phyloP scores from a whole-genome alignment of 768 basidiomycete genomes.

The Tricholoma hemisulphureum region DNA sequence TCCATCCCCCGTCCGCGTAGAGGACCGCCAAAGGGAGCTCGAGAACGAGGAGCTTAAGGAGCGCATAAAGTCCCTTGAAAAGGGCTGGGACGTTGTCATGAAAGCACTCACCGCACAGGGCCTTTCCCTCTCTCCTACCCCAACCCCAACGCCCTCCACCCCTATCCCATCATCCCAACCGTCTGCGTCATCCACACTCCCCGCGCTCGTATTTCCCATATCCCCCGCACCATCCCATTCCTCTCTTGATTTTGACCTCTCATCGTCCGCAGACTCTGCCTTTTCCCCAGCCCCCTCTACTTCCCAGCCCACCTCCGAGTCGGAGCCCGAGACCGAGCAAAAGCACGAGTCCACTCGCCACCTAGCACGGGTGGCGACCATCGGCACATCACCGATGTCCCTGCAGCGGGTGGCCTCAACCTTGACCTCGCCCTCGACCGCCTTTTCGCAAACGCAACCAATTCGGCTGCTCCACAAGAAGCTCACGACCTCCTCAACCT shows the following conservation, averaged over 20 bases:
- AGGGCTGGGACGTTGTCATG: conserved; percentile 78
- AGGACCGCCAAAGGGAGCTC: conserved; percentile 37
- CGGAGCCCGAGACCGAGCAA: conserved; percentile 23
- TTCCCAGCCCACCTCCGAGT: conserved; percentile 23
- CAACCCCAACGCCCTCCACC: conserved; percentile 21
- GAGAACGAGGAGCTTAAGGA: conserved; percentile 78
- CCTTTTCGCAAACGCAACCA: conserved; percentile 18
- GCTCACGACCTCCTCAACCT: too few species aligned
- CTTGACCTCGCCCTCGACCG: conserved; percentile 29
- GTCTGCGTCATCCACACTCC: conserved; percentile 22
- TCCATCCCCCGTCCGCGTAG: conserved; percentile 13
- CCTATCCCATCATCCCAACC: conserved; percentile 23
- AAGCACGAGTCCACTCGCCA: conserved; percentile 81
- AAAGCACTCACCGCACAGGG: conserved; percentile 72
- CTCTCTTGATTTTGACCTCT: conserved; percentile 30
- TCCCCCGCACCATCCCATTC: conserved; percentile 35
- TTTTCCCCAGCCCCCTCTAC: conserved; percentile 26
- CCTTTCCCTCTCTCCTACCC: conserved; percentile 46
- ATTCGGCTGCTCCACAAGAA: conserved; percentile 19
- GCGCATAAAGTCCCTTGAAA: conserved; percentile 75
- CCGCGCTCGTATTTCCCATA: conserved; percentile 33
- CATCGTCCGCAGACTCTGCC: conserved; percentile 35
- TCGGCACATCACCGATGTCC: conserved; percentile 66
- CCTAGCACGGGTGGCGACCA: conserved; percentile 97
- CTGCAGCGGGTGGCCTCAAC: conserved; percentile 89